phyloP scores from a whole-genome alignment of 2,329 filamentous ascomycete genomes.

The Fusarium pseudograminearum region DNA sequence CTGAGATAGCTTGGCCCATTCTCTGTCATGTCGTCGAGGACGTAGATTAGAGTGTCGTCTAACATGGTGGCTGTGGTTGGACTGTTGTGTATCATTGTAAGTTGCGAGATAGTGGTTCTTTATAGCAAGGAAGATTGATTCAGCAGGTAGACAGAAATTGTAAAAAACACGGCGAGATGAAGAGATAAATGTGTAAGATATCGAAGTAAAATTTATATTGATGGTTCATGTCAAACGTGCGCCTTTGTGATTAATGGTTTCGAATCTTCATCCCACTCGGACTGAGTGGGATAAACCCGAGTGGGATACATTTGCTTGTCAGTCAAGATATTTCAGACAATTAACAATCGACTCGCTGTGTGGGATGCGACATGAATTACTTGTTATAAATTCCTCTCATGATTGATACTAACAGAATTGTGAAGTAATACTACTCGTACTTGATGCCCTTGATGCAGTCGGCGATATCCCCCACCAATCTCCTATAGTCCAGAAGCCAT shows the following conservation, averaged over 20 bases:
- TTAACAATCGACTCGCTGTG: background rate
- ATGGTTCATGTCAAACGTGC: slow-evolving; percentile 8
- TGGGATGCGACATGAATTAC: accelerated
- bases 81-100: background rate
- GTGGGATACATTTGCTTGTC: background rate
- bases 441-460: accelerated
- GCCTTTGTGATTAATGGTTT: background rate
- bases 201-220: background rate
- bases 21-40: slow-evolving; percentile 23
- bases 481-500: too few relatives aligned
- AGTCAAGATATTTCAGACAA: accelerated
- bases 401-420: background rate
- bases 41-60: slow-evolving; percentile 1
- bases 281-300: slow-evolving; percentile 7
- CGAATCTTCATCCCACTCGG: slow-evolving; percentile 25
- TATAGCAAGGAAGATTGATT: accelerated
- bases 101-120: accelerated
- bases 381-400: background rate
- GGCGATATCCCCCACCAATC: too few relatives aligned
- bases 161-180: accelerated
- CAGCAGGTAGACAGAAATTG: accelerated
- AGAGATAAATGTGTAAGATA: accelerated
- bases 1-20: background rate
- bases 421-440: too few relatives aligned
- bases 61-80: slow-evolving; percentile 5